Evolutionary conservation across 192 early-diverging fungal species (phyloP).

Genomic region (Coemansia aciculifera): DNA sequence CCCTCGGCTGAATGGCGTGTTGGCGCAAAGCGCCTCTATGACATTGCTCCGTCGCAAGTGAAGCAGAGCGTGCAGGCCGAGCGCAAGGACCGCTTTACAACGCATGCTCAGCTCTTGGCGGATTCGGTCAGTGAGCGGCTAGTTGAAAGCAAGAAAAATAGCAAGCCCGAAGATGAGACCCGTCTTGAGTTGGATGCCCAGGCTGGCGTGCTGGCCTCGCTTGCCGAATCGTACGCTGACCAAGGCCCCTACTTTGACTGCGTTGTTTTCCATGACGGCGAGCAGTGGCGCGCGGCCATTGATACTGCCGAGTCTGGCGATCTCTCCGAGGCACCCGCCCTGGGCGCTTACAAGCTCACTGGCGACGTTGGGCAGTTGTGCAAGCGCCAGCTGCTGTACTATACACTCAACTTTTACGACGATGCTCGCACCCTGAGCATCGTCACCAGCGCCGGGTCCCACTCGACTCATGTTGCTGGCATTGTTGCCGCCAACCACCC

Average conservation of each 20-base stretch:
- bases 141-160: slow-evolving; percentile 25
- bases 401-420: slow-evolving; percentile 93
- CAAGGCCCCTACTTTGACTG: slow-evolving; percentile 78
- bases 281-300: slow-evolving; percentile 80
- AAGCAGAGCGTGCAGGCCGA: slow-evolving; percentile 57
- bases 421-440: slow-evolving; percentile 74
- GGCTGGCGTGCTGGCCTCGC: slow-evolving; percentile 63
- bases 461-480: slow-evolving; percentile 94
- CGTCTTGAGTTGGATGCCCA: slow-evolving; percentile 53
- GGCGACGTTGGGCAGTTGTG: slow-evolving; percentile 72
- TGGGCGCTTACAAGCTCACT: slow-evolving; percentile 78
- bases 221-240: slow-evolving; percentile 67
- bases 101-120: slow-evolving; percentile 24
- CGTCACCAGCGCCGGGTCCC: slow-evolving; percentile 79
- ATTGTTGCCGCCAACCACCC: slow-evolving; percentile 90
- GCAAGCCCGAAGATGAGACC: slow-evolving; percentile 44
- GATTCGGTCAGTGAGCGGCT: slow-evolving; percentile 33
- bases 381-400: slow-evolving; percentile 79
- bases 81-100: slow-evolving; percentile 41
- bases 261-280: slow-evolving; percentile 87
- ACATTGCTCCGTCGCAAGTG: slow-evolving; percentile 67
- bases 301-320: slow-evolving; percentile 80
- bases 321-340: slow-evolving; percentile 58
- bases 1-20: slow-evolving; percentile 83
- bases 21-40: slow-evolving; percentile 75